Conservation (phyloP, 495 filamentous ascomycete species). For the Pseudotulostoma volvatum region DNA sequence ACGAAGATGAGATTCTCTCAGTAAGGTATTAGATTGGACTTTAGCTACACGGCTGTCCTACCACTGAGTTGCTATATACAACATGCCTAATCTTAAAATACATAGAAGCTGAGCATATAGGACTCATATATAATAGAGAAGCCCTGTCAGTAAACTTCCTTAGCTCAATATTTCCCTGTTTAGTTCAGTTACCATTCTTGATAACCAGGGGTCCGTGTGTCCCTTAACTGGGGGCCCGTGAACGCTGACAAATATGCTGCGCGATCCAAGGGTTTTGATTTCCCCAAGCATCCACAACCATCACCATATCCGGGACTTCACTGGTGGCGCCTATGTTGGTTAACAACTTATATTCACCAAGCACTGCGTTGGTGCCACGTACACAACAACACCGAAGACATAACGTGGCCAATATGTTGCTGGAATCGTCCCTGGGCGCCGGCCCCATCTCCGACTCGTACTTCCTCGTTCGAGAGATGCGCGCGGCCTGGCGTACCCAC, state of each 20-base stretch:
- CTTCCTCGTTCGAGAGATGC: background rate
- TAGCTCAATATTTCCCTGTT: no score
- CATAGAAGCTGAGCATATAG: no score
- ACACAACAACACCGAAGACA: background rate
- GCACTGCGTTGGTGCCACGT: background rate
- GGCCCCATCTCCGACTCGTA: background rate
- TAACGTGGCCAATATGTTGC: background rate
- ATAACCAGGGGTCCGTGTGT: no score
- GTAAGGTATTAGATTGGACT: no score
- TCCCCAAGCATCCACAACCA: background rate
- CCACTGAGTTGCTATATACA: no score
- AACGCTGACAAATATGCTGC: background rate
- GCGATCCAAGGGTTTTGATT: background rate
- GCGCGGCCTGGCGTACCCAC: background rate
- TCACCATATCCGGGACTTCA: background rate
- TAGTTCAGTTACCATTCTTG: no score
- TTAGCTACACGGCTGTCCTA: no score
- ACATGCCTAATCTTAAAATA: no score
- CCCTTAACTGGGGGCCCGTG: no score
- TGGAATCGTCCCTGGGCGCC: background rate
- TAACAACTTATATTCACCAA: background rate
- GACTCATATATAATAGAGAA: no score
- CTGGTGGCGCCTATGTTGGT: background rate
- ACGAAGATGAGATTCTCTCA: no score
- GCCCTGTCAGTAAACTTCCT: no score